Evolutionary conservation across 805 yeast species (phyloP), one percentile per base, ranked within the genome.

Genomic region (Candida cerambycidarum): DNA sequence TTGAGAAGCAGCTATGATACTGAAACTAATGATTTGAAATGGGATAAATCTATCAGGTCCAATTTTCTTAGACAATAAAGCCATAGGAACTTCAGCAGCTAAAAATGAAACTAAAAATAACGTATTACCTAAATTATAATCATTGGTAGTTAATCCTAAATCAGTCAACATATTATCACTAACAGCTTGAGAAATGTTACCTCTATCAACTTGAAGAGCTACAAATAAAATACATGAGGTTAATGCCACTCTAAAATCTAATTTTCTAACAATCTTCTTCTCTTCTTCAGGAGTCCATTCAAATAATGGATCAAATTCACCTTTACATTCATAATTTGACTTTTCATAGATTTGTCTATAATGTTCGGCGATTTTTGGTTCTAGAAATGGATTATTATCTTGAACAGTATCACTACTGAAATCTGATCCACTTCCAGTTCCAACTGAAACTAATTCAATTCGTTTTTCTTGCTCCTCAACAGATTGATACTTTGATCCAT

Each of bases 41-140:
- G 85, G 85, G 43, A 81, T 74, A 75, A 83, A 80, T 13, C 67
- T 49, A 53, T 80, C 85, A 9, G 83, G 77, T 5, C 88, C 89
- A 19, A 82, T 34, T 44, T 67, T 70, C 57, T 82, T 82, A 15
- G 83, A 76, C 17, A 82, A 61, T 51, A 82, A 63, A 52, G 82
- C 85, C 11, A 85, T 79, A 0, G 88, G 88, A 5, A 71, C 62
- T 48, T 76, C 78, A 38, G 69, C 70, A 11, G 62, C 43, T 42
- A 70, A 59, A 45, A 72, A 73, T 9, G 71, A 58, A 16, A 69
- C 63, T 45, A 69, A 63, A 31, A 71, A 63, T 27, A 71, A 58
- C 4, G 74, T 65, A 43, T 68, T 62, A 24, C 71, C 71, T 16
- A 64, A 54, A 43, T 70, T 69, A 53, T 63, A 71, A 49, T 72